Evolutionary conservation across 257 asterid genomes (phyloP).

Genomic region (Solanum raphanifolium): DNA sequence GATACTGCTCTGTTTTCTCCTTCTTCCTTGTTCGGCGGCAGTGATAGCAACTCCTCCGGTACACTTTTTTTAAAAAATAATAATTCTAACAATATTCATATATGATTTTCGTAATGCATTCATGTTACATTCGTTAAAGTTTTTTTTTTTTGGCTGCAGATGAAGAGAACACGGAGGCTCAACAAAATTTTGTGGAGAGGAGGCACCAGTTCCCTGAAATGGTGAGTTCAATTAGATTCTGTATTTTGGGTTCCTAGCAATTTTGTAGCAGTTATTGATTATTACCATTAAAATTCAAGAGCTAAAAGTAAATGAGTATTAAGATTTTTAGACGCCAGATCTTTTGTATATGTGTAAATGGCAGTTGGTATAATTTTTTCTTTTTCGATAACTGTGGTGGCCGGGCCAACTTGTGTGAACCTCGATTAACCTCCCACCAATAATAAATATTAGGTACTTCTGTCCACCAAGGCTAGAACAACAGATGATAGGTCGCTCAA

Average conservation of each 20-base stretch:
- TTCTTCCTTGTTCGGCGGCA: constrained; percentile 69
- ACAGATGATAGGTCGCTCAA: neutral
- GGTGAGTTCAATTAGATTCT: constrained; percentile 25
- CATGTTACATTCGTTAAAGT: neutral
- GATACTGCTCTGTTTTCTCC: constrained; percentile 90
- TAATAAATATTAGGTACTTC: neutral
- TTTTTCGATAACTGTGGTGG: neutral
- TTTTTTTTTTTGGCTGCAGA: constrained; percentile 13
- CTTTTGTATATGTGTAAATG: neutral
- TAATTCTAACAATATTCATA: neutral
- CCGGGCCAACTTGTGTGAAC: neutral
- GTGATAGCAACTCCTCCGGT: constrained; percentile 52
- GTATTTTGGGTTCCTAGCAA: neutral
- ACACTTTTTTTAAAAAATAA: neutral
- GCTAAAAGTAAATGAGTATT: neutral
- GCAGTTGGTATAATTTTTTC: neutral
- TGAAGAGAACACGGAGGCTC: constrained; percentile 35
- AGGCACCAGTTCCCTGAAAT: constrained; percentile 63
- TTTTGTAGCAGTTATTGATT: neutral
- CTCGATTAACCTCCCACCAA: neutral
- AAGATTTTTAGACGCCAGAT: neutral
- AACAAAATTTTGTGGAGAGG: constrained; percentile 55
- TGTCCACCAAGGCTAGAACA: neutral
- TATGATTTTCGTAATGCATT: neutral
- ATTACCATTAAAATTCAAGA: neutral